A percentile compares a stretch with the other conserved stretches of the same genome.
Conservation (phyloP, 2,329 filamentous ascomycete species). For the Verticillium longisporum region DNA sequence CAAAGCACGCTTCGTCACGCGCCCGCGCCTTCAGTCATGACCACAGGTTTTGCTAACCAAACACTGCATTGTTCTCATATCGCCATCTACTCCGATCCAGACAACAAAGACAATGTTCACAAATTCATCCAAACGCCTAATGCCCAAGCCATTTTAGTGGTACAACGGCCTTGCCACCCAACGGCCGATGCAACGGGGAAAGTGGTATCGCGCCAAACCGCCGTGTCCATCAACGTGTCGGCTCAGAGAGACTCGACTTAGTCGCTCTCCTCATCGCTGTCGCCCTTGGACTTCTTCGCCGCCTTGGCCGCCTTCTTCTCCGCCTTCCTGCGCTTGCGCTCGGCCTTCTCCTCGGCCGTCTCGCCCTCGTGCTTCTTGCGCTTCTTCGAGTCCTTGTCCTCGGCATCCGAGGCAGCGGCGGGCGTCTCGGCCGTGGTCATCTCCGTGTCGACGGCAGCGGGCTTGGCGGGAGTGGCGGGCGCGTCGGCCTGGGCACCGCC, state of each 20-base stretch:
- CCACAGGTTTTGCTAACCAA: neutral
- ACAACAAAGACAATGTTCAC: neutral
- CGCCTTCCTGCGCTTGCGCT: constrained; percentile 53
- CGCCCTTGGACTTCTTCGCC: constrained; percentile 46
- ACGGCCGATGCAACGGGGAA: constrained; percentile 9
- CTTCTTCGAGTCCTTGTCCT: constrained; percentile 54
- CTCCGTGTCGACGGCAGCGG: constrained; percentile 25
- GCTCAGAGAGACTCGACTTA: constrained; percentile 20
- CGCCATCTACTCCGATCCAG: neutral
- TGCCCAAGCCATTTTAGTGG: constrained; percentile 14
- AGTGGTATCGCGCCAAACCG: constrained; percentile 1
- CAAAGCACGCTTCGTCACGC: neutral
- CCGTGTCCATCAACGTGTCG: neutral
- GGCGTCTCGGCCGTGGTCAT: constrained; percentile 19
- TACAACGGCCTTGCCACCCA: constrained; percentile 11
- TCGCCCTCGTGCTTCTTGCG: constrained; percentile 81
- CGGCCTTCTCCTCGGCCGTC: constrained; percentile 60
- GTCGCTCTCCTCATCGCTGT: constrained; percentile 47
- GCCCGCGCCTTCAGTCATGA: neutral
- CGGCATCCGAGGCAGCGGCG: constrained; percentile 25
- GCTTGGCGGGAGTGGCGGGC: constrained; percentile 32
- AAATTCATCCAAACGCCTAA: constrained; percentile 8
- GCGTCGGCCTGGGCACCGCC: constrained; percentile 41
- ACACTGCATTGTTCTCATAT: neutral
- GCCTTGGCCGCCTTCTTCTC: constrained; percentile 54